These are phyloP conservation scores for Mycosarcoma maydis DNA, from an alignment of 1,284 basidiomycete species.

Conservation along the genomic window DNA sequence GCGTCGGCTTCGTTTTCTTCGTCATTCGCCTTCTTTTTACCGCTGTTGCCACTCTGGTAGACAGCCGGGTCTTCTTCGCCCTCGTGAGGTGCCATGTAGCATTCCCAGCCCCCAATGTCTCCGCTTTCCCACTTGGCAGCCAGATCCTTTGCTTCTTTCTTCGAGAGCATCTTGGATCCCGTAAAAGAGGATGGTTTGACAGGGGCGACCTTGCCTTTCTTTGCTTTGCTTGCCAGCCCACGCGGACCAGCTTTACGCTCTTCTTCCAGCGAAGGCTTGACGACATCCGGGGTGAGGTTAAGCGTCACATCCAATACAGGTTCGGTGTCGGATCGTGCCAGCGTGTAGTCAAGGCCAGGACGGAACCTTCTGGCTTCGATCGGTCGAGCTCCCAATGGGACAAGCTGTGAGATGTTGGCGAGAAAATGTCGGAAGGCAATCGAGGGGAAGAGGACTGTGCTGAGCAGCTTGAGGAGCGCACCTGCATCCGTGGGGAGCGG, in stretches of 20 bases:
- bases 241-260: conserved; percentile 53
- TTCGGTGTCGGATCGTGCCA: conserved; percentile 86
- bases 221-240: conserved; percentile 63
- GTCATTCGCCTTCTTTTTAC: conserved; percentile 51
- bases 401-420: conserved; percentile 78
- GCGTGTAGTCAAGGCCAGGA: conserved; percentile 92
- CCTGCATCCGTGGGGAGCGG: conserved; percentile 44
- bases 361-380: conserved; percentile 84
- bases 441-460: conserved; percentile 73
- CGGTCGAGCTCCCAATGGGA: conserved; percentile 76
- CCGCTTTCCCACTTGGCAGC: conserved; percentile 75
- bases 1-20: conserved; percentile 38
- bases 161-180: conserved; percentile 24
- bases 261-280: conserved; percentile 49
- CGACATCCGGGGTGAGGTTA: conserved; percentile 81
- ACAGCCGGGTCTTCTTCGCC: conserved; percentile 83
- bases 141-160: conserved; percentile 56
- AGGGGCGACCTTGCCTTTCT: conserved; percentile 28
- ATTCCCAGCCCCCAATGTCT: conserved; percentile 95
- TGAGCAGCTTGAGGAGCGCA: conserved; percentile 54
- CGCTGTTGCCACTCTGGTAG: conserved; percentile 74
- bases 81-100: conserved; percentile 93
- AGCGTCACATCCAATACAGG: conserved; percentile 83
- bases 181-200: not conserved
- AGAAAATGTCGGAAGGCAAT: conserved; percentile 90